Evolutionary conservation across 2,329 filamentous ascomycete species (phyloP).

Genomic region (Xylariaceae sp.): DNA sequence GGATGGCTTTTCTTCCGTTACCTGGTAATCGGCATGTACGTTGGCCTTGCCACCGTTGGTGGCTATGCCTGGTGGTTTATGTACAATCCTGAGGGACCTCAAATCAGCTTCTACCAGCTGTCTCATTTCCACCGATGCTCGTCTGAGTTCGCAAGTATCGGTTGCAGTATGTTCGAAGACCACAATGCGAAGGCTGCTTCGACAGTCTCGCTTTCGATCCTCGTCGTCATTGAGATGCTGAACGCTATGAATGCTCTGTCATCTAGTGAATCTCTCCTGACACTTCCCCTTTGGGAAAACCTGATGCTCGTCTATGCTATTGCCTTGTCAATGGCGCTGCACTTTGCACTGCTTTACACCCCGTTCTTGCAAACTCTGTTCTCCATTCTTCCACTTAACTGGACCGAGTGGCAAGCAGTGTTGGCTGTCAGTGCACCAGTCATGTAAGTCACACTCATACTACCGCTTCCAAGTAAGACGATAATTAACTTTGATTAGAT

Average conservation of each 20-base stretch:
- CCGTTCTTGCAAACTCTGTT: slow-evolving; percentile 87
- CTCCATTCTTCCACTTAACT: slow-evolving; percentile 82
- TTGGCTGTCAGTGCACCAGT: slow-evolving; percentile 84
- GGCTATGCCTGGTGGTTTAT: slow-evolving; percentile 99
- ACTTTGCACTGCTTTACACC: slow-evolving; percentile 90
- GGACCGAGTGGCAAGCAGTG: slow-evolving; percentile 89
- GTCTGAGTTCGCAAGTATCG: slow-evolving; percentile 78
- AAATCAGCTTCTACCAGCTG: slow-evolving; percentile 87
- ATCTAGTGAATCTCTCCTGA: slow-evolving; percentile 89
- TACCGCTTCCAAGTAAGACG: too few relatives aligned
- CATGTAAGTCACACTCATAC: slow-evolving; percentile 59
- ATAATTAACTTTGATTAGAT: slow-evolving; percentile 38
- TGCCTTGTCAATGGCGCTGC: slow-evolving; percentile 83
- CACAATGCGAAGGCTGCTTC: slow-evolving; percentile 84
- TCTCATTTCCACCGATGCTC: slow-evolving; percentile 93
- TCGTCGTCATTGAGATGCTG: slow-evolving; percentile 98
- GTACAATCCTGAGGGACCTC: slow-evolving; percentile 84
- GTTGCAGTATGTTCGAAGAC: slow-evolving; percentile 87
- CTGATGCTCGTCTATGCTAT: slow-evolving; percentile 98
- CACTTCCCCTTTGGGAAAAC: slow-evolving; percentile 94
- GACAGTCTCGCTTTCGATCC: slow-evolving; percentile 83
- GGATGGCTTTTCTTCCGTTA: slow-evolving; percentile 98
- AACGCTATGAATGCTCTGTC: slow-evolving; percentile 98
- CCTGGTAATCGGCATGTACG: slow-evolving; percentile 91
- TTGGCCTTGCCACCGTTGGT: slow-evolving; percentile 89